phyloP scores from a whole-genome alignment of 2,329 filamentous ascomycete species.

The Neofusicoccum cordaticola region DNA sequence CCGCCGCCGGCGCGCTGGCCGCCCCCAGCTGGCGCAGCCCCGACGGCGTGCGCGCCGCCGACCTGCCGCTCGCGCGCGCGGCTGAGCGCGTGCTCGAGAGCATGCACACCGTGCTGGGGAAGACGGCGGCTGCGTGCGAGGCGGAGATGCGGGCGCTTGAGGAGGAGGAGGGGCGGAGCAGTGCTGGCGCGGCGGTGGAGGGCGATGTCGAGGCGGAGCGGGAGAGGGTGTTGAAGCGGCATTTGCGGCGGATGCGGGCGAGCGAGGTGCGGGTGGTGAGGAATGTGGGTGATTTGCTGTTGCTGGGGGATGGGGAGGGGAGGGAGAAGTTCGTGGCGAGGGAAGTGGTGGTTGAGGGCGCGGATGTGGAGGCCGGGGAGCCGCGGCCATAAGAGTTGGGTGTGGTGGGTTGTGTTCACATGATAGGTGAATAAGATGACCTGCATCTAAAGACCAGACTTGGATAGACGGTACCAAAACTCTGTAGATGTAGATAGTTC shows the following conservation, averaged over 20 bases:
- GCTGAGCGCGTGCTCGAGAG: slow-evolving; percentile 84
- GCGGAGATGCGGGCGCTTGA: slow-evolving; percentile 55
- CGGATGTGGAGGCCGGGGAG: slow-evolving; percentile 19
- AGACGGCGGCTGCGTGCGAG: slow-evolving; percentile 65
- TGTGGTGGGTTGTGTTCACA: slow-evolving; percentile 21
- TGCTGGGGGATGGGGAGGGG: slow-evolving; percentile 66
- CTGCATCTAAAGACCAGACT: too few species aligned
- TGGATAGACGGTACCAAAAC: neutral
- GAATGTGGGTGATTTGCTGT: slow-evolving; percentile 65
- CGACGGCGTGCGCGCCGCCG: slow-evolving; percentile 59
- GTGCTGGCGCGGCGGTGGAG: slow-evolving; percentile 42
- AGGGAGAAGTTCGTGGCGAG: slow-evolving; percentile 59
- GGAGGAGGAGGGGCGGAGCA: slow-evolving; percentile 43
- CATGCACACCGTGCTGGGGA: slow-evolving; percentile 81
- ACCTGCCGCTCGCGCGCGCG: slow-evolving; percentile 79
- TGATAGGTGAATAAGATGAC: neutral
- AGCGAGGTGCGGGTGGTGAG: slow-evolving; percentile 82
- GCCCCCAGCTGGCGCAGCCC: slow-evolving; percentile 71
- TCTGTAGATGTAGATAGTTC: neutral
- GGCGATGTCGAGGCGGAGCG: slow-evolving; percentile 42
- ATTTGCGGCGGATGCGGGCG: slow-evolving; percentile 75
- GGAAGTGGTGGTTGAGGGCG: slow-evolving; percentile 27
- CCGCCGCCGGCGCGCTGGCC: slow-evolving; percentile 49
- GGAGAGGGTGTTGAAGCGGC: slow-evolving; percentile 51
- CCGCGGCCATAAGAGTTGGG: slow-evolving; percentile 24